phyloP scores from a whole-genome alignment of 352 stramenopile genomes.

The Pythium dissimile region DNA sequence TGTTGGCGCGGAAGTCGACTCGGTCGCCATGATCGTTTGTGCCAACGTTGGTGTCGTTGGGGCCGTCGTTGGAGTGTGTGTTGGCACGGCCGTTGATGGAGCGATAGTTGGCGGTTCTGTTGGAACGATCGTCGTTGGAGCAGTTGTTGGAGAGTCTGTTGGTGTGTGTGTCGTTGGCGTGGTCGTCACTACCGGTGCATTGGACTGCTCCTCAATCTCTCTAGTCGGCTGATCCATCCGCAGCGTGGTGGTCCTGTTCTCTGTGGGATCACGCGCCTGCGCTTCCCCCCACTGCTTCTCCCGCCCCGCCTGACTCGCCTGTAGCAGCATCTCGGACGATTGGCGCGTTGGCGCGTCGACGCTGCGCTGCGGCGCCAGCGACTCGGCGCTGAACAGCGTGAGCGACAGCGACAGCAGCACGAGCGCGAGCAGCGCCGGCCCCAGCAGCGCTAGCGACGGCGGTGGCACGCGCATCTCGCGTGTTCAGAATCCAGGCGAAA shows the following conservation, averaged over 20 bases:
- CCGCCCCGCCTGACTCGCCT: no score
- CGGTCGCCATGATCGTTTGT: no score
- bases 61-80: no score
- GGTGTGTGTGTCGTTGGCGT: not conserved
- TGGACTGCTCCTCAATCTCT: not conserved
- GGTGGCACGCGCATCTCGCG: not conserved
- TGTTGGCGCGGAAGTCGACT: no score
- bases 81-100: no score
- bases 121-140: not conserved
- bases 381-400: conserved; percentile 3
- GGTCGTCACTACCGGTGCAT: not conserved
- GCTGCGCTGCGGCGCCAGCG: not conserved
- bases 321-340: conserved; percentile 18
- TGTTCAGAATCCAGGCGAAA: no score
- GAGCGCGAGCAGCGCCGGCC: conserved; percentile 5
- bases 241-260: no score
- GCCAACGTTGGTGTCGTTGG: no score
- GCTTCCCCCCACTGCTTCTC: no score
- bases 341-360: not conserved
- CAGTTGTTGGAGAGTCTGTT: not conserved
- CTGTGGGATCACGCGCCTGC: no score
- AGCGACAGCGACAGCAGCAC: conserved; percentile 1
- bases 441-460: not conserved
- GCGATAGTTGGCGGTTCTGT: no score
- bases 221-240: not conserved